These are phyloP conservation scores for Aspergillus sclerotioniger DNA, from an alignment of 495 filamentous ascomycete species.

Conservation along the genomic window DNA sequence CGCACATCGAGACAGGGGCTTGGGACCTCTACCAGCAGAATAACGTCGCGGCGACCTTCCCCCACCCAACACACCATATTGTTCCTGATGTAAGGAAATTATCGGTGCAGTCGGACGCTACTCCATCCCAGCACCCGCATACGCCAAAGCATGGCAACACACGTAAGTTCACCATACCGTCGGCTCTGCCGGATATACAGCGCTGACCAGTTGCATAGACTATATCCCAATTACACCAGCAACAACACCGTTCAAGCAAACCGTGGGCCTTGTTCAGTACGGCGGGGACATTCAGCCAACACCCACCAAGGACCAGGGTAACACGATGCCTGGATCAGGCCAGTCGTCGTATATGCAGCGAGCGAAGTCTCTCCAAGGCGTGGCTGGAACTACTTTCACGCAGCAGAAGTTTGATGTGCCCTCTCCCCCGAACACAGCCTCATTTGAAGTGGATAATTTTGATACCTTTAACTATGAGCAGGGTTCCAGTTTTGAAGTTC, in stretches of 20 bases:
- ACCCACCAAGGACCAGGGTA: slow-evolving; percentile 35
- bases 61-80: slow-evolving; percentile 23
- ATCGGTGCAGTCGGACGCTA: slow-evolving; percentile 40
- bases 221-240: slow-evolving; percentile 49
- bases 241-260: slow-evolving; percentile 46
- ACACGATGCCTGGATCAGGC: slow-evolving; percentile 34
- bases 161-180: slow-evolving; percentile 40
- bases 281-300: slow-evolving; percentile 30
- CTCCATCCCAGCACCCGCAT: slow-evolving; percentile 46
- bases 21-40: slow-evolving; percentile 32
- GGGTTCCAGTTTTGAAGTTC: slow-evolving; percentile 28
- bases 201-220: slow-evolving; percentile 29
- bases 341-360: slow-evolving; percentile 46
- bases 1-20: slow-evolving; percentile 24
- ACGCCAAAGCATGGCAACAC: slow-evolving; percentile 57
- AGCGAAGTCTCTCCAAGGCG: slow-evolving; percentile 46
- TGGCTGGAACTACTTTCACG: slow-evolving; percentile 33
- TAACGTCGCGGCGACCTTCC: slow-evolving; percentile 17
- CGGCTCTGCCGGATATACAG: not conserved
- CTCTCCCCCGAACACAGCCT: slow-evolving; percentile 48
- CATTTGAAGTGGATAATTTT: slow-evolving; percentile 33
- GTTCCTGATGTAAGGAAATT: slow-evolving; percentile 31
- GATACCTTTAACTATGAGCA: slow-evolving; percentile 33
- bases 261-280: slow-evolving; percentile 39
- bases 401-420: slow-evolving; percentile 43